These are phyloP conservation scores for Rhizoctonia solani DNA, from an alignment of 1,284 basidiomycete species.

Conservation along the genomic window DNA sequence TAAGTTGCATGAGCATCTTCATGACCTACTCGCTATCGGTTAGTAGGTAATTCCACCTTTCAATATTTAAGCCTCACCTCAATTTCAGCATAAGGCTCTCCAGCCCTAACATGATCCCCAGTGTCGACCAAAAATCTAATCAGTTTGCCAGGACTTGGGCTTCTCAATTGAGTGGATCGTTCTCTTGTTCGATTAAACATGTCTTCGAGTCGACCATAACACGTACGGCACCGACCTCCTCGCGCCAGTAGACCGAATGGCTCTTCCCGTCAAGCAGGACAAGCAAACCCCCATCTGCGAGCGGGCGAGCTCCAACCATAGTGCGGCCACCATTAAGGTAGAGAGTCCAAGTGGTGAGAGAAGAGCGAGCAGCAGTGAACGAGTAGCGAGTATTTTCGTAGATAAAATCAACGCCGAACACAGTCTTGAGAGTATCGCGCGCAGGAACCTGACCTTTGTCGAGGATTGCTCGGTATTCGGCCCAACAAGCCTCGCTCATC, in stretches of 20 bases:
- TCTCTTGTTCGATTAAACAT: constrained; percentile 98
- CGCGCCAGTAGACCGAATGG: constrained; percentile 98
- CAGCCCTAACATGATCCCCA: constrained; percentile 94
- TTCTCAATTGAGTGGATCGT: constrained; percentile 95
- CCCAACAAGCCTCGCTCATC: constrained; percentile 85
- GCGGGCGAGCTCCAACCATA: constrained; percentile 84
- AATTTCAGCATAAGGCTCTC: constrained; percentile 97
- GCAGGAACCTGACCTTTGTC: constrained; percentile 98
- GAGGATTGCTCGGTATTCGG: constrained; percentile 92
- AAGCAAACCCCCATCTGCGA: constrained; percentile 95
- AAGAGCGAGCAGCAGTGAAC: constrained; percentile 93
- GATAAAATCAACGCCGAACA: constrained; percentile 97
- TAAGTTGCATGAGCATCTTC: constrained; percentile 99
- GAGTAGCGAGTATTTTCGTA: constrained; percentile 96
- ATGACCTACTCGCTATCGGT: constrained; percentile 67
- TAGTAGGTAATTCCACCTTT: neutral
- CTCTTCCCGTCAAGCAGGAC: constrained; percentile 91
- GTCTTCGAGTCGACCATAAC: constrained; percentile 97
- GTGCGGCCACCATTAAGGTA: constrained; percentile 95
- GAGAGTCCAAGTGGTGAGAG: constrained; percentile 86
- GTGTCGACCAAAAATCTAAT: constrained; percentile 95
- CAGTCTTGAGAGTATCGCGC: constrained; percentile 93
- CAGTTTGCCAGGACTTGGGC: constrained; percentile 96
- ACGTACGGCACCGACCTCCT: constrained; percentile 94
- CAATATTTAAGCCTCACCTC: constrained; percentile 60